A percentile compares a stretch with the other conserved stretches of the same genome.
Conservation (phyloP, 768 basidiomycete genomes). For the Paxillus rubicundulus region DNA sequence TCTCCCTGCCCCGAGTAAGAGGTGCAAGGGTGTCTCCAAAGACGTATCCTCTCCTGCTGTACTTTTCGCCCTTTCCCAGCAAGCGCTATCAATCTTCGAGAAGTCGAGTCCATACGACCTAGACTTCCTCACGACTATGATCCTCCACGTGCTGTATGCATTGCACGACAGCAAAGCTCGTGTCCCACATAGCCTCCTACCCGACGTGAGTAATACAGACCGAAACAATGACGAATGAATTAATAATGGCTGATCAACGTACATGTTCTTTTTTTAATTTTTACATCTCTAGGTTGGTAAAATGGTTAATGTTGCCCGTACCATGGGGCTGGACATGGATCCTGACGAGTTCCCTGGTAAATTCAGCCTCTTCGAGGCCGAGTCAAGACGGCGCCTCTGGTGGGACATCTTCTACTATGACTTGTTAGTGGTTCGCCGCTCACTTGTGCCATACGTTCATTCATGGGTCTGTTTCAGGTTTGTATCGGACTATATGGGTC, state of each 20-base stretch:
- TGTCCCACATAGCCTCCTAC: slow-evolving; percentile 34
- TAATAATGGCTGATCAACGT: slow-evolving; percentile 9
- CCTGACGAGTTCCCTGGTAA: slow-evolving; percentile 50
- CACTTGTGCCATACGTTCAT: slow-evolving; percentile 6
- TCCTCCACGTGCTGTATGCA: slow-evolving; percentile 54
- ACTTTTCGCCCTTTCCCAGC: slow-evolving; percentile 48
- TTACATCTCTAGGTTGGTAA: slow-evolving; percentile 59
- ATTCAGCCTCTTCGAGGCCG: slow-evolving; percentile 50
- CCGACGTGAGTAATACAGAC: slow-evolving; percentile 22
- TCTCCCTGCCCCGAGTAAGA: slow-evolving; percentile 14
- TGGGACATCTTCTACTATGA: slow-evolving; percentile 82
- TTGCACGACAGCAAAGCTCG: slow-evolving; percentile 50
- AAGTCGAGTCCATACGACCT: slow-evolving; percentile 44
- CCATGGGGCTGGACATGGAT: slow-evolving; percentile 61
- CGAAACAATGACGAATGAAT: slow-evolving; percentile 26
- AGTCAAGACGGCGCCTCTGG: slow-evolving; percentile 60
- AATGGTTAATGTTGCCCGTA: slow-evolving; percentile 63
- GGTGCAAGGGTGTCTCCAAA: slow-evolving; percentile 29
- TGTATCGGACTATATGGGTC: slow-evolving; percentile 64
- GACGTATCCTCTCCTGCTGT: slow-evolving; percentile 35
- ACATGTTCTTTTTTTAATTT: neutral
- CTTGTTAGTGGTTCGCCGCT: slow-evolving; percentile 47
- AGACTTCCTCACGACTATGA: slow-evolving; percentile 58
- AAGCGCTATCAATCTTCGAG: slow-evolving; percentile 45
- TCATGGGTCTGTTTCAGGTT: slow-evolving; percentile 44